Percentiles rank a stretch among this genome's conserved stretches.
These are phyloP conservation scores for Mytilinidion resinicola DNA, from an alignment of 495 filamentous ascomycete genomes.

Conservation along the genomic window DNA sequence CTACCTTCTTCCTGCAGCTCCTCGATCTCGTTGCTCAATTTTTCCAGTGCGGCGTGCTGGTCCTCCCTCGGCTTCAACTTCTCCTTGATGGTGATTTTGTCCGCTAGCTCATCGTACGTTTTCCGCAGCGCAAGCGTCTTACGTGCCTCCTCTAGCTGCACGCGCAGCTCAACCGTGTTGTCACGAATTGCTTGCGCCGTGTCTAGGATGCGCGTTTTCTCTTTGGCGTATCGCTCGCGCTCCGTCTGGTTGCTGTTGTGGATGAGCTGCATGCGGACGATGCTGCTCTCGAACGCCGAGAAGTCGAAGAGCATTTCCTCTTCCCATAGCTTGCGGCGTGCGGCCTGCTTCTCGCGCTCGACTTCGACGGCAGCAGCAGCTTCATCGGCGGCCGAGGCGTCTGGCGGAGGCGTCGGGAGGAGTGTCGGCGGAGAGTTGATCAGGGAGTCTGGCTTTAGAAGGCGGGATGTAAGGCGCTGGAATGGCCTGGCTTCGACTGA, in stretches of 20 bases:
- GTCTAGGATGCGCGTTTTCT: conserved; percentile 67
- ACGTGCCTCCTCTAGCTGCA: conserved; percentile 69
- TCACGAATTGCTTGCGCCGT: conserved; percentile 72
- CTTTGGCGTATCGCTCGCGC: conserved; percentile 74
- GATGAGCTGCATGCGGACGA: conserved; percentile 83
- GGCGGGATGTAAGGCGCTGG: conserved; percentile 77
- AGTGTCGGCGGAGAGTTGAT: conserved; percentile 48
- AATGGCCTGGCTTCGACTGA: conserved; percentile 90
- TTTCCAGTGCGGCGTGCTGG: conserved; percentile 67
- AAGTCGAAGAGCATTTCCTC: conserved; percentile 89
- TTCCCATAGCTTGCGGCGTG: conserved; percentile 55
- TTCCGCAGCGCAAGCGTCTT: conserved; percentile 70
- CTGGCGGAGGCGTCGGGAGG: conserved; percentile 65
- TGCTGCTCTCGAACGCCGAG: conserved; percentile 77
- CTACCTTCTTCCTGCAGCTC: conserved; percentile 79
- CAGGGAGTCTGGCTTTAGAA: conserved; percentile 59
- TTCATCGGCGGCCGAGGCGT: conserved; percentile 47
- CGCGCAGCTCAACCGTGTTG: conserved; percentile 63
- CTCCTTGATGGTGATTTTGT: conserved; percentile 78
- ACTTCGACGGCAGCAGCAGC: conserved; percentile 34
- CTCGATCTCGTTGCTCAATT: conserved; percentile 78
- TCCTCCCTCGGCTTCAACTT: conserved; percentile 76
- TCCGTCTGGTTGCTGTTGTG: conserved; percentile 76
- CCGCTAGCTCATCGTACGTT: conserved; percentile 76
- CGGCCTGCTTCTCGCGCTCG: conserved; percentile 43